Evolutionary conservation across 1,139 yeast species (phyloP).

Genomic region (Taphrina pruni): DNA sequence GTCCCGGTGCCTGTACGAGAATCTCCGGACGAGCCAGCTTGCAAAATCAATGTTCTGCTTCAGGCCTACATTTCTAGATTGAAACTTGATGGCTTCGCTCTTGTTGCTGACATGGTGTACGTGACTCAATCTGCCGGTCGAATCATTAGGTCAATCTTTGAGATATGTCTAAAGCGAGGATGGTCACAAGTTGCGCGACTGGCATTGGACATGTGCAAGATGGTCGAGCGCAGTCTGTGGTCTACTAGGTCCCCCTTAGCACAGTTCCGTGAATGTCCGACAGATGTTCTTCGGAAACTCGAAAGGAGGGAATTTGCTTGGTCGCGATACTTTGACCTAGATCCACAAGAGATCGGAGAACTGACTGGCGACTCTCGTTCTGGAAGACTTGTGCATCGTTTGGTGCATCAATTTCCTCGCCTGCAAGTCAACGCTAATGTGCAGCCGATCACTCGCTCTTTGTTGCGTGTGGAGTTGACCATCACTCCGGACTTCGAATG

Average conservation of each 20-base stretch:
- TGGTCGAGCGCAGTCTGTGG: conserved; percentile 87
- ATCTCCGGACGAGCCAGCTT: conserved; percentile 68
- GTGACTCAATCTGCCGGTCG: conserved; percentile 94
- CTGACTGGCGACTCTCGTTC: conserved; percentile 74
- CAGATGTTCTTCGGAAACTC: conserved; percentile 70
- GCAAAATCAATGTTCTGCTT: conserved; percentile 78
- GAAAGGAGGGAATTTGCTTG: conserved; percentile 87
- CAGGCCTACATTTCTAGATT: conserved; percentile 85
- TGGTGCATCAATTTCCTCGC: conserved; percentile 75
- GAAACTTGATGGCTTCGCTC: conserved; percentile 82
- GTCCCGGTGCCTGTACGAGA: conserved; percentile 90
- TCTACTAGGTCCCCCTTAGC: conserved; percentile 81
- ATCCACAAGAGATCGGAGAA: conserved; percentile 78
- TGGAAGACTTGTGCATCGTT: conserved; percentile 67
- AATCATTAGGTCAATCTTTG: conserved; percentile 81
- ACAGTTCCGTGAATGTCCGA: conserved; percentile 74
- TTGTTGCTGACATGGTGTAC: conserved; percentile 91
- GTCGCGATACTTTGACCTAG: conserved; percentile 72
- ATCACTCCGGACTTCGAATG: conserved; percentile 77
- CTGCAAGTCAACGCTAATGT: conserved; percentile 63
- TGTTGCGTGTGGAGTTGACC: conserved; percentile 70
- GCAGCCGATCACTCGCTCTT: conserved; percentile 77
- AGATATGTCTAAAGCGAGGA: conserved; percentile 69
- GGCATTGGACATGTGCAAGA: conserved; percentile 71
- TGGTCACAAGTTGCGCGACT: conserved; percentile 73